A percentile compares a stretch with the other conserved stretches of the same genome.
Conservation (phyloP, 768 basidiomycete species). For the Mycena albidolilacea region DNA sequence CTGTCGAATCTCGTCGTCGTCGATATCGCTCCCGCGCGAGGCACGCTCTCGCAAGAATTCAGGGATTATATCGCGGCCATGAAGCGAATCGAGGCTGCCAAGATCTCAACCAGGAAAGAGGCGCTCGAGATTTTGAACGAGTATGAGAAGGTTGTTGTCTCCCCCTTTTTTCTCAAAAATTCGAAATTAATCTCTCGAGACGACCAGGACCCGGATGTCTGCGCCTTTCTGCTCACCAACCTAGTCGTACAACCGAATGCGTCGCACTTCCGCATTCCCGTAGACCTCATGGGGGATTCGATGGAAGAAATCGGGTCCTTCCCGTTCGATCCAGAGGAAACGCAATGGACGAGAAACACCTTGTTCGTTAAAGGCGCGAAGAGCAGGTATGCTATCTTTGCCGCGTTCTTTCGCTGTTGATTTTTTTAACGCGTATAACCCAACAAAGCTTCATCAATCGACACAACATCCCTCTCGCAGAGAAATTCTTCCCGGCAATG, state of each 20-base stretch:
- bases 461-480: constrained; percentile 72
- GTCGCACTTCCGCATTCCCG: constrained; percentile 77
- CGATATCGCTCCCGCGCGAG: constrained; percentile 85
- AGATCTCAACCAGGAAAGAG: constrained; percentile 73
- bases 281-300: constrained; percentile 72
- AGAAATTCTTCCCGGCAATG: constrained; percentile 83
- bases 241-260: constrained; percentile 59
- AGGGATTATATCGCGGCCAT: constrained; percentile 77
- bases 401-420: neutral
- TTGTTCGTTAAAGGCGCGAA: constrained; percentile 85
- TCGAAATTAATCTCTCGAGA: neutral
- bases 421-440: neutral
- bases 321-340: constrained; percentile 74
- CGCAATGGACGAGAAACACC: constrained; percentile 69
- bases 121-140: constrained; percentile 76
- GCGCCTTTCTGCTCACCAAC: constrained; percentile 92
- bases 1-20: constrained; percentile 77
- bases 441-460: constrained; percentile 78
- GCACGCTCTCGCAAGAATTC: constrained; percentile 75
- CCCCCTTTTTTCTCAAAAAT: neutral
- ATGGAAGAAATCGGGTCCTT: constrained; percentile 85
- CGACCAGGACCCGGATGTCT: constrained; percentile 75
- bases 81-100: constrained; percentile 75
- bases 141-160: constrained; percentile 71
- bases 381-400: constrained; percentile 68